Evolutionary conservation across 108 stramenopile species (phyloP).

Genomic region (Cyclotella sp.): DNA sequence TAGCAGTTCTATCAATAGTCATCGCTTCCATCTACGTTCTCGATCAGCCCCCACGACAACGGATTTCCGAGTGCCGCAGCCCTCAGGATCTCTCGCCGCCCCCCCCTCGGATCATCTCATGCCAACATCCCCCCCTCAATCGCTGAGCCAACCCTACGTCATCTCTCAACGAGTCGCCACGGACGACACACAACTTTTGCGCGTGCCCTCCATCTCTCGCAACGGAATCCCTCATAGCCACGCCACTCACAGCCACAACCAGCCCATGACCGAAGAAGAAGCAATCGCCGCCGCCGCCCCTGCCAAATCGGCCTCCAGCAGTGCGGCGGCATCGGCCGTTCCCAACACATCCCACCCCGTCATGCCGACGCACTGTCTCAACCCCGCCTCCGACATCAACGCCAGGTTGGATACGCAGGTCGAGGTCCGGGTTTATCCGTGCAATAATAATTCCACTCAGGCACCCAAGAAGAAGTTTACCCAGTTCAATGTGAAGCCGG

Average conservation of each 20-base stretch:
- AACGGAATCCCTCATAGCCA: not conserved
- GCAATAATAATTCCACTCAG: slow-evolving; percentile 80
- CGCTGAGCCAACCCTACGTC: slow-evolving; percentile 9
- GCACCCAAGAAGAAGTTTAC: slow-evolving; percentile 80
- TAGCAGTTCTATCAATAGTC: not conserved
- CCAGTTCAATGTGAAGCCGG: slow-evolving; percentile 85
- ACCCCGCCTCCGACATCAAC: slow-evolving; percentile 84
- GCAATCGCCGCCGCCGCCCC: not conserved
- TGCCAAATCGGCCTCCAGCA: not conserved
- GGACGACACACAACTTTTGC: slow-evolving; percentile 35
- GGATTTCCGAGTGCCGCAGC: too few species aligned
- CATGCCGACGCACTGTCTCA: slow-evolving; percentile 57
- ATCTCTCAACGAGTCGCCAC: slow-evolving; percentile 20
- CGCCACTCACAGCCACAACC: not conserved
- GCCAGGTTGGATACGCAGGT: slow-evolving; percentile 86
- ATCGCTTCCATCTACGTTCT: not conserved
- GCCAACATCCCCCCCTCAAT: slow-evolving; percentile 5
- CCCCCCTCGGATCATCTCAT: not conserved
- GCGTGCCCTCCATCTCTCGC: slow-evolving; percentile 10
- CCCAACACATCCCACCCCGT: not conserved
- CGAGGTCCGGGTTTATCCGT: slow-evolving; percentile 88
- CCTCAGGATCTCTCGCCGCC: not conserved
- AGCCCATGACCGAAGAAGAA: not conserved
- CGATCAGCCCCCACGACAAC: not conserved
- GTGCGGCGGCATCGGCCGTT: slow-evolving; percentile 2